Evolutionary conservation across 1,284 basidiomycete genomes (phyloP).

Genomic region (Fomitopsis betulina): DNA sequence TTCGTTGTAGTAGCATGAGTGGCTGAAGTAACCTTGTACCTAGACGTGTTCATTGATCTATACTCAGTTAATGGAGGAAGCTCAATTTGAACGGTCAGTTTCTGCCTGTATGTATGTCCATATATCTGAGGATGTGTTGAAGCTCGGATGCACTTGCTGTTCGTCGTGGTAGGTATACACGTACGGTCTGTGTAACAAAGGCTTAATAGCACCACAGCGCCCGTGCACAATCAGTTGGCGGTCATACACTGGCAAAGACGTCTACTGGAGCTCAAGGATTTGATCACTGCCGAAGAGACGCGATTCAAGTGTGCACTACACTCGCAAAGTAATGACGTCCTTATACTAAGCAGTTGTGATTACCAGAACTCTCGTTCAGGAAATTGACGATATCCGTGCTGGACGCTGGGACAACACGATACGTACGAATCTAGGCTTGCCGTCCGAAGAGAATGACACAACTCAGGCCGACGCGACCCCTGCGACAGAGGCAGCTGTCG

Average conservation of each 20-base stretch:
- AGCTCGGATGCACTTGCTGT: constrained; percentile 18
- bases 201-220: neutral
- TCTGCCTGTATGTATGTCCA: neutral
- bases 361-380: constrained; percentile 41
- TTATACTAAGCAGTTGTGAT: neutral
- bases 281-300: constrained; percentile 68
- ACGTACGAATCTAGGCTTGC: constrained; percentile 34
- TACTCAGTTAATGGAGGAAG: constrained; percentile 60
- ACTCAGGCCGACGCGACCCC: neutral
- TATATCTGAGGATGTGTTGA: constrained; percentile 3
- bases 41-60: constrained; percentile 71
- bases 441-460: constrained; percentile 6
- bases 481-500: neutral
- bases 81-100: constrained; percentile 62
- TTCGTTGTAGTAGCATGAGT: neutral
- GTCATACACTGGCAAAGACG: constrained; percentile 69
- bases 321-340: neutral
- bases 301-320: constrained; percentile 63
- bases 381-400: constrained; percentile 72
- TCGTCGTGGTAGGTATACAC: constrained; percentile 15
- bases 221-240: constrained; percentile 50
- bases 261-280: constrained; percentile 61
- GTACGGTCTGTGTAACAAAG: neutral
- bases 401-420: constrained; percentile 65
- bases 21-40: constrained; percentile 12